Evolutionary conservation across 1,139 yeast species (phyloP).

Genomic region (Candida sanyaensis): DNA sequence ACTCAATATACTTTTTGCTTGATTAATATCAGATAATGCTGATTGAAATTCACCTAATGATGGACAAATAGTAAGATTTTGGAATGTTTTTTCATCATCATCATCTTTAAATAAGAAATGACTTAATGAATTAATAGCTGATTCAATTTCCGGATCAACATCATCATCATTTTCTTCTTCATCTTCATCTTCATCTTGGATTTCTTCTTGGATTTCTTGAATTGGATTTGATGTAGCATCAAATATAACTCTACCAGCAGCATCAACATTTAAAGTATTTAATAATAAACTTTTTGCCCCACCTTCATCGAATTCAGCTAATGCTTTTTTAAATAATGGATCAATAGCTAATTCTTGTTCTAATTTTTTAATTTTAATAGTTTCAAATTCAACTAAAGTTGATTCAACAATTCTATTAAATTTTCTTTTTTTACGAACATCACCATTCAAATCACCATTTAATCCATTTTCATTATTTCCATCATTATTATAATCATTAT

Average conservation of each 20-base stretch:
- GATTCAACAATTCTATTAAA: conserved; percentile 44
- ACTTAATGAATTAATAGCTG: conserved; percentile 17
- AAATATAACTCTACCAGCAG: conserved; percentile 62
- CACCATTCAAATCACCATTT: conserved; percentile 10
- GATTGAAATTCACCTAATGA: conserved; percentile 57
- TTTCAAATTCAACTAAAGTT: conserved; percentile 54
- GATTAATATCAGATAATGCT: conserved; percentile 59
- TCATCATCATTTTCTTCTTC: conserved; percentile 16
- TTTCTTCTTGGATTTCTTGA: conserved; percentile 17
- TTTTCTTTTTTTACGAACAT: conserved; percentile 32
- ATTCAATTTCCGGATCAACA: conserved; percentile 19
- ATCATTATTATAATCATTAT: conserved; percentile 20
- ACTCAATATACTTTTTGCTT: conserved; percentile 54
- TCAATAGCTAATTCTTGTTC: conserved; percentile 82
- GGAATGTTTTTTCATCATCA: conserved; percentile 36
- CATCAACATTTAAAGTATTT: conserved; percentile 65
- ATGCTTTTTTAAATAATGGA: conserved; percentile 84
- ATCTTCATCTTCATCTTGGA: conserved; percentile 8
- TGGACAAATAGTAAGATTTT: conserved; percentile 55
- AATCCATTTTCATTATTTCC: conserved; percentile 18
- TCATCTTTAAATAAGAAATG: conserved; percentile 29
- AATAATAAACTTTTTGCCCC: conserved; percentile 85
- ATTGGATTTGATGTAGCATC: conserved; percentile 48
- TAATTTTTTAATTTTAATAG: conserved; percentile 64
- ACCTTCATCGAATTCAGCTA: conserved; percentile 94